These are phyloP conservation scores for Penicillium fuscoglaucum DNA, from an alignment of 2,329 filamentous ascomycete species.

Conservation along the genomic window DNA sequence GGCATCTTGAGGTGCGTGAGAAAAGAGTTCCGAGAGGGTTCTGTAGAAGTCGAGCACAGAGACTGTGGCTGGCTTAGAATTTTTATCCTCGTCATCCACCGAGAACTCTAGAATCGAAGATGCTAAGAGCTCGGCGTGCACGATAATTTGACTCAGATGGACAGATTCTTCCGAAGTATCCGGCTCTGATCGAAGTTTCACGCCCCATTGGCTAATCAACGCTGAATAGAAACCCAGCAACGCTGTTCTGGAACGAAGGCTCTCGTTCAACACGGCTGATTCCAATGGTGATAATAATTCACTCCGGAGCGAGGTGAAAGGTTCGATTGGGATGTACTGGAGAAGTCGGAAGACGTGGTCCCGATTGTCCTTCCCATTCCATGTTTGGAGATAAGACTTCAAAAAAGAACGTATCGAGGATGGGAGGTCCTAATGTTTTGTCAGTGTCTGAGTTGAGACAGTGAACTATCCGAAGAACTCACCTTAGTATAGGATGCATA, in stretches of 20 bases:
- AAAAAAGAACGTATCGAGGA: slow-evolving; percentile 36
- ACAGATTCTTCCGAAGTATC: slow-evolving; percentile 30
- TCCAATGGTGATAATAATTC: slow-evolving; percentile 45
- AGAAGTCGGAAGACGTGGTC: slow-evolving; percentile 42
- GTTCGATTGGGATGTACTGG: slow-evolving; percentile 34
- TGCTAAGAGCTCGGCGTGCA: slow-evolving; percentile 54
- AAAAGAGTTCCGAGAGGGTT: slow-evolving; percentile 58
- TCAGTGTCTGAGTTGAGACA: slow-evolving; percentile 5
- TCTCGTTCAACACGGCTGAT: slow-evolving; percentile 39
- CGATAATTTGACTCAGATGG: slow-evolving; percentile 48
- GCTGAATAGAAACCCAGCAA: slow-evolving; percentile 68
- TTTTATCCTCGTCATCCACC: slow-evolving; percentile 15
- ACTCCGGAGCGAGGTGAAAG: slow-evolving; percentile 36
- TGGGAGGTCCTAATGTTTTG: slow-evolving; percentile 33
- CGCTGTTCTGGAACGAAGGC: slow-evolving; percentile 54
- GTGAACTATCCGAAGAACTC: slow-evolving; percentile 1
- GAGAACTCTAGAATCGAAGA: slow-evolving; percentile 60
- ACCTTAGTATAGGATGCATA: slow-evolving; percentile 45
- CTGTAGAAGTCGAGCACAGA: slow-evolving; percentile 70
- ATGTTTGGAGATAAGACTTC: slow-evolving; percentile 57
- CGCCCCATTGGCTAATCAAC: slow-evolving; percentile 60
- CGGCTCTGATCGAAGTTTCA: slow-evolving; percentile 33
- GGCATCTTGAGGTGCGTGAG: slow-evolving; percentile 52
- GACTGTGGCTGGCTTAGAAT: slow-evolving; percentile 42
- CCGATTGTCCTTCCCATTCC: slow-evolving; percentile 62